Evolutionary conservation across 164 flowering plant genomes (phyloP).

Genomic region (Chloranthus sessilifolius): DNA sequence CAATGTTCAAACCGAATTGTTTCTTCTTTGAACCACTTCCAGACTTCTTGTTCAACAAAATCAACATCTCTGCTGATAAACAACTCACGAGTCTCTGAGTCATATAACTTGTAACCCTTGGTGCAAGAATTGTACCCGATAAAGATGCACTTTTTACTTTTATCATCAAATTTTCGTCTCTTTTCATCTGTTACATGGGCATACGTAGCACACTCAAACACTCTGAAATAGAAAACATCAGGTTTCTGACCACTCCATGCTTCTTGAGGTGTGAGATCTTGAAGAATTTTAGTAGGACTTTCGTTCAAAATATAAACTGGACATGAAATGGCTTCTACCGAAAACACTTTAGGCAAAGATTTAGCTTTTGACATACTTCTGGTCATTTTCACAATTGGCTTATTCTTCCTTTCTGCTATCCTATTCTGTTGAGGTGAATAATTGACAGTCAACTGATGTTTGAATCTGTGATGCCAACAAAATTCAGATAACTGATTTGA

Average conservation of each 20-base stretch:
- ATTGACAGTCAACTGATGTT: conserved; percentile 4
- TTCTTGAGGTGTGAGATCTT: conserved; percentile 6
- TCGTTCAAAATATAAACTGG: conserved; percentile 6
- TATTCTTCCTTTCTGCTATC: conserved; percentile 9
- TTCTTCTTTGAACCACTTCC: not conserved
- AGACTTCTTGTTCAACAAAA: conserved; percentile 4
- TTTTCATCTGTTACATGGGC: conserved; percentile 15
- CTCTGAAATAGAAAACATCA: not conserved
- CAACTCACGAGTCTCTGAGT: conserved; percentile 6
- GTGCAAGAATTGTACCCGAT: conserved; percentile 6
- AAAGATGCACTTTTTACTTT: conserved; percentile 13
- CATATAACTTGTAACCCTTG: conserved; percentile 16
- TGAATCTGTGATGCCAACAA: conserved; percentile 5
- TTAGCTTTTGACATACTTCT: conserved; percentile 2
- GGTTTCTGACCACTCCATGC: conserved; percentile 8
- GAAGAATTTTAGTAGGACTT: not conserved
- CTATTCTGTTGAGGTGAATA: conserved; percentile 18
- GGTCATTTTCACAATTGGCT: conserved; percentile 12
- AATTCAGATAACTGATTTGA: conserved; percentile 5
- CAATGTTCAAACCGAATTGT: not conserved
- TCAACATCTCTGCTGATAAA: not conserved
- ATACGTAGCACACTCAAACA: conserved; percentile 14
- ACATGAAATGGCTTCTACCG: conserved; percentile 3
- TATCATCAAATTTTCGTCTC: conserved; percentile 11
- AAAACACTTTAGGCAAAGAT: not conserved